Conservation (phyloP, 345 rosid species). For the Leavenworthia alabamica region DNA sequence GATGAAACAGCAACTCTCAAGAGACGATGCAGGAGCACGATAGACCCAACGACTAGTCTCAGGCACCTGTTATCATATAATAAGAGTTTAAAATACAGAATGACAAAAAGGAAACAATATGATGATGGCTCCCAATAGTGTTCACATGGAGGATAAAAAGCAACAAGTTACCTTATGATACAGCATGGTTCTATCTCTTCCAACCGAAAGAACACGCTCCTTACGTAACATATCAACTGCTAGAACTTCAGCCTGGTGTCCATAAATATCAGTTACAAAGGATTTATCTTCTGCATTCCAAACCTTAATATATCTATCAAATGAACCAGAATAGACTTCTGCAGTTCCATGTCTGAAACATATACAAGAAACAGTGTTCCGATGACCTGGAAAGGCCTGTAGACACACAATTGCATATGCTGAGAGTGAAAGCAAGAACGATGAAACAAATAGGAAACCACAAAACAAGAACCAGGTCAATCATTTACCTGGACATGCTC, state of each 20-base stretch:
- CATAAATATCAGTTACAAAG: slow-evolving; percentile 62
- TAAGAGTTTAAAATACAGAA: slow-evolving; percentile 21
- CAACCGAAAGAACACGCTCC: slow-evolving; percentile 74
- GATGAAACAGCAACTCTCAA: slow-evolving; percentile 90
- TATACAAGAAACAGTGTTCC: slow-evolving; percentile 75
- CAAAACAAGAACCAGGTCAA: neutral
- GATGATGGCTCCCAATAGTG: neutral
- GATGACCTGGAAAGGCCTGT: slow-evolving; percentile 95
- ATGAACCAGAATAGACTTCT: slow-evolving; percentile 97
- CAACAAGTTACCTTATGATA: slow-evolving; percentile 31
- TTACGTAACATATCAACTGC: slow-evolving; percentile 65
- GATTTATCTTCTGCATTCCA: slow-evolving; percentile 94
- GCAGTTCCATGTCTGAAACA: slow-evolving; percentile 77
- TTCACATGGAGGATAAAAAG: neutral
- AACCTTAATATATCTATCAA: slow-evolving; percentile 71
- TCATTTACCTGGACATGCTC: slow-evolving; percentile 72
- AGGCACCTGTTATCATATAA: slow-evolving; percentile 52
- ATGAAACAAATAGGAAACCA: neutral
- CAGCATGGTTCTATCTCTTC: slow-evolving; percentile 87
- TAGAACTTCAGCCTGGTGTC: slow-evolving; percentile 80
- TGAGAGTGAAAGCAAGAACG: neutral
- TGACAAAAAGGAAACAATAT: neutral
- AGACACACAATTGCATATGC: slow-evolving; percentile 24
- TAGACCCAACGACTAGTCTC: slow-evolving; percentile 62
- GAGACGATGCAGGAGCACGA: slow-evolving; percentile 73